These are phyloP conservation scores for Xylariaceae sp. DNA, from an alignment of 2,329 filamentous ascomycete genomes.

Conservation along the genomic window DNA sequence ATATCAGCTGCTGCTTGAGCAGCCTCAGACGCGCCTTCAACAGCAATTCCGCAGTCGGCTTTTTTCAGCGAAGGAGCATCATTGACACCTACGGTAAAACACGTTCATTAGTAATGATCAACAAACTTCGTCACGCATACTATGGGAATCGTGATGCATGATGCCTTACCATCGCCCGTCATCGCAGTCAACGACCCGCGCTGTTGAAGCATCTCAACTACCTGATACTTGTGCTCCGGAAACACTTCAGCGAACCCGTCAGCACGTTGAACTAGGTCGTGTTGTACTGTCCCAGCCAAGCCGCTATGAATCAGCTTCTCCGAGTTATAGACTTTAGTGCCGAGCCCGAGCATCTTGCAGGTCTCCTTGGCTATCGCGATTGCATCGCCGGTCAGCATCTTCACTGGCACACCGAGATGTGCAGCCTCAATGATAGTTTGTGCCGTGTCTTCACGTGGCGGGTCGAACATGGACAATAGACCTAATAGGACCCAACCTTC, in stretches of 20 bases:
- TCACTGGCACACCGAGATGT: conserved; percentile 76
- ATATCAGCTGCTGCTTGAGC: conserved; percentile 76
- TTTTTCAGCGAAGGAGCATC: conserved; percentile 77
- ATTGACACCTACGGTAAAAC: conserved; percentile 61
- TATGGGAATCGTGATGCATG: no score
- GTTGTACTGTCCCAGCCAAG: conserved; percentile 73
- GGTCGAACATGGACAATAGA: conserved; percentile 82
- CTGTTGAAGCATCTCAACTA: conserved; percentile 77
- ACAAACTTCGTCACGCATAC: no score
- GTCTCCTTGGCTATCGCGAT: conserved; percentile 82
- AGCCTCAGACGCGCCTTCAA: conserved; percentile 74
- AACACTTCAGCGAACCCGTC: conserved; percentile 78
- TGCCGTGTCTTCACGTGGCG: conserved; percentile 78
- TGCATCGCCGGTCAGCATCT: conserved; percentile 83
- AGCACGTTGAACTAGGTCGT: conserved; percentile 77
- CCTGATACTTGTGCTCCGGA: conserved; percentile 78
- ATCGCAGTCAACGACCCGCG: conserved; percentile 75
- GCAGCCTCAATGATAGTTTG: conserved; percentile 79
- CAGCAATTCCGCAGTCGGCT: conserved; percentile 75
- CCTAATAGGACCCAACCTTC: conserved; percentile 76
- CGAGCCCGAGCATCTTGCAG: conserved; percentile 80
- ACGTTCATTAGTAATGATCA: conserved; percentile 8
- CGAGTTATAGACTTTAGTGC: conserved; percentile 83
- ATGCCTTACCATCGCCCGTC: conserved; percentile 71
- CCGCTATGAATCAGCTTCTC: conserved; percentile 78